Evolutionary conservation across 2,329 filamentous ascomycete species (phyloP).

Genomic region (Chrysosporium queenslandicum): DNA sequence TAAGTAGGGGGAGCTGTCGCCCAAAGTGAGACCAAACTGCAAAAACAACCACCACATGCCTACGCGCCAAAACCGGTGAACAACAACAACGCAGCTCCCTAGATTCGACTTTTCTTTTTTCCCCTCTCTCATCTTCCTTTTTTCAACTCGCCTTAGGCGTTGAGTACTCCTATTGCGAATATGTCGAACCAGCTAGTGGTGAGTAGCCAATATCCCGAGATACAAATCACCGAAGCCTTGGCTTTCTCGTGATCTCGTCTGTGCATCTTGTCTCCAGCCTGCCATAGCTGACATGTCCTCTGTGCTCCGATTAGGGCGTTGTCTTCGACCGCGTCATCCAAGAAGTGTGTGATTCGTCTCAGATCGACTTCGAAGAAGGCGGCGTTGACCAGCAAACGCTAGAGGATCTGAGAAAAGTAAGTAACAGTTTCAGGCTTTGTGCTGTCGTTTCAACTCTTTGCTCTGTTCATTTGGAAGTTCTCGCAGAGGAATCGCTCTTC

Average conservation of each 20-base stretch:
- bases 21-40: background rate
- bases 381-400: conserved; percentile 81
- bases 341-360: conserved; percentile 80
- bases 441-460: background rate
- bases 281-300: conserved; percentile 1
- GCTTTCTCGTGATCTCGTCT: conserved; percentile 13
- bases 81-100: conserved; percentile 6
- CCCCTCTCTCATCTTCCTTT: background rate
- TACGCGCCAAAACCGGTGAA: background rate
- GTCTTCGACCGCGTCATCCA: conserved; percentile 90
- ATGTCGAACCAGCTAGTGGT: conserved; percentile 44
- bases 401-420: conserved; percentile 77
- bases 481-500: no score
- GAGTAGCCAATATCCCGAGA: conserved; percentile 24
- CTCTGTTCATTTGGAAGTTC: no score
- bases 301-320: conserved; percentile 45
- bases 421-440: conserved; percentile 25
- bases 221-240: background rate
- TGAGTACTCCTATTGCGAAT: no score
- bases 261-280: no score
- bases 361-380: conserved; percentile 93
- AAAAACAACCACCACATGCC: background rate
- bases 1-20: background rate
- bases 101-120: conserved; percentile 13
- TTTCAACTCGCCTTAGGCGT: no score